A percentile compares a stretch with the other conserved stretches of the same genome.
Conservation (phyloP, 1,139 yeast species). For the Hyphopichia wangnamkhiaoensis region DNA sequence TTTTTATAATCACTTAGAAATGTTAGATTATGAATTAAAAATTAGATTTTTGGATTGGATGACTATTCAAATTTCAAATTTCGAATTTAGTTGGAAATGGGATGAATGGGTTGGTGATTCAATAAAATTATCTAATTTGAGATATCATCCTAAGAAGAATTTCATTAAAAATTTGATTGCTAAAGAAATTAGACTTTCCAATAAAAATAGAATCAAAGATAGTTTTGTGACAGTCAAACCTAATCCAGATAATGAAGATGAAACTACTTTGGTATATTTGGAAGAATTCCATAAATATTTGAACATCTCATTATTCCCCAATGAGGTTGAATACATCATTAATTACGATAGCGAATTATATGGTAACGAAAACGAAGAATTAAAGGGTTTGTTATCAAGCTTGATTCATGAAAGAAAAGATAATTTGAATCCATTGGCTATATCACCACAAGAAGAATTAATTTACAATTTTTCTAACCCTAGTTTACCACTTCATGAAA, state of each 20-base stretch:
- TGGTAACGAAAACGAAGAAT: slow-evolving; percentile 28
- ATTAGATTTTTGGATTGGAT: slow-evolving; percentile 87
- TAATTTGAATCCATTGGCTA: slow-evolving; percentile 16
- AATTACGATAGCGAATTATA: slow-evolving; percentile 41
- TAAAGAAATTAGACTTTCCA: slow-evolving; percentile 79
- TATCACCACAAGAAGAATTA: slow-evolving; percentile 45
- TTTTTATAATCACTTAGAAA: slow-evolving; percentile 67
- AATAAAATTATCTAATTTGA: slow-evolving; percentile 25
- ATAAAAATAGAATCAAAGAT: slow-evolving; percentile 66
- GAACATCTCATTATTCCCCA: slow-evolving; percentile 41
- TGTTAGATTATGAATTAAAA: slow-evolving; percentile 74
- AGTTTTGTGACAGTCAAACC: slow-evolving; percentile 60
- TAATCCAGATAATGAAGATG: slow-evolving; percentile 23
- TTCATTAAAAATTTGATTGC: slow-evolving; percentile 79
- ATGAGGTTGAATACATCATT: slow-evolving; percentile 28
- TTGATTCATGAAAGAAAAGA: slow-evolving; percentile 34
- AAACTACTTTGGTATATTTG: slow-evolving; percentile 27
- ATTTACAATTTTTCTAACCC: slow-evolving; percentile 36
- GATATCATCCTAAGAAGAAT: slow-evolving; percentile 70
- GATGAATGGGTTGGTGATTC: slow-evolving; percentile 82
- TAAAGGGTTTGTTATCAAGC: slow-evolving; percentile 27
- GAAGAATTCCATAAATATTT: slow-evolving; percentile 67
- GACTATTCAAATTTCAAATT: slow-evolving; percentile 88
- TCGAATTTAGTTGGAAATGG: slow-evolving; percentile 98
- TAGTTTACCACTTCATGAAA: slow-evolving; percentile 38